A percentile compares a stretch with the other conserved stretches of the same genome.
These are phyloP conservation scores for Neurospora crassa DNA, from an alignment of 2,329 filamentous ascomycete genomes.

Conservation along the genomic window DNA sequence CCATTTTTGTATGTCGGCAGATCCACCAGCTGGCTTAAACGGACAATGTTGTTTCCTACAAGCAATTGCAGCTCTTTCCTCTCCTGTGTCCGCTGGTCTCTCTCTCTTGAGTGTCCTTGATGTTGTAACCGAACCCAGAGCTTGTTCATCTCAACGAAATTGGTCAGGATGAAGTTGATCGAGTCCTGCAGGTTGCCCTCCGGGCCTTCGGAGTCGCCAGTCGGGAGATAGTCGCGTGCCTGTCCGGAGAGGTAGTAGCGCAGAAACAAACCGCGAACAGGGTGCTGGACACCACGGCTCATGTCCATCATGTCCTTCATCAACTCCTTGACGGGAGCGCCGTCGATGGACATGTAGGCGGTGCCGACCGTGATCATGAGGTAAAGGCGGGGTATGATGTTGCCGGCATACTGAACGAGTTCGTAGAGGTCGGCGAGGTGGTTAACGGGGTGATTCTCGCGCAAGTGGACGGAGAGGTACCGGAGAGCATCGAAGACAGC, in stretches of 20 bases:
- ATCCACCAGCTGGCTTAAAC: conserved; percentile 90
- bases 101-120: conserved; percentile 90
- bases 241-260: conserved; percentile 95
- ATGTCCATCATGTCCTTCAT: conserved; percentile 99
- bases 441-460: conserved; percentile 94
- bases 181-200: conserved; percentile 95
- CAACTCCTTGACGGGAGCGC: conserved; percentile 97
- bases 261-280: conserved; percentile 87
- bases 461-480: conserved; percentile 90
- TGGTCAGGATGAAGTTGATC: conserved; percentile 95
- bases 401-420: conserved; percentile 94
- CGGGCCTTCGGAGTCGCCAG: conserved; percentile 74
- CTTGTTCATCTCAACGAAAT: conserved; percentile 99
- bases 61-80: conserved; percentile 90
- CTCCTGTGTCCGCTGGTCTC: conserved; percentile 88
- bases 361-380: conserved; percentile 99
- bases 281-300: conserved; percentile 95
- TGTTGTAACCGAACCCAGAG: conserved; percentile 96
- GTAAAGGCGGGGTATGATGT: conserved; percentile 92
- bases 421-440: conserved; percentile 97
- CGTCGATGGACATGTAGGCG: conserved; percentile 97
- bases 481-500: conserved; percentile 95
- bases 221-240: conserved; percentile 79
- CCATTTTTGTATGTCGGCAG: conserved; percentile 86
- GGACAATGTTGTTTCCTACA: conserved; percentile 92